Conservation (phyloP, 441 rosid species). For the Adansonia grandidieri region DNA sequence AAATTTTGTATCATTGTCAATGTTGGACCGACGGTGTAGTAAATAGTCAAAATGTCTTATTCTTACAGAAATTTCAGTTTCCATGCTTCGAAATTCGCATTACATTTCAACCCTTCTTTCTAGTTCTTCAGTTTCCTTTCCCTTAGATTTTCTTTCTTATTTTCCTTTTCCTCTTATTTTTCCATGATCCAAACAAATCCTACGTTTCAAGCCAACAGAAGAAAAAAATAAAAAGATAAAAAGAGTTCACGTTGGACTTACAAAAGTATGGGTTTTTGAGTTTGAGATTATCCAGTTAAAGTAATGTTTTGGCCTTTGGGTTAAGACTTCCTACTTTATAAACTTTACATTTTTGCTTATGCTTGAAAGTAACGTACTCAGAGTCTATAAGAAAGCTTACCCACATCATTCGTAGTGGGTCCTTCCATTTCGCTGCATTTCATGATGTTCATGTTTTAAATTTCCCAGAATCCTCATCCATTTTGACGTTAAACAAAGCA, state of each 20-base stretch:
- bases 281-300: neutral
- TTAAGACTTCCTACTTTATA: neutral
- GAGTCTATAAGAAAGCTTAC: too few relatives aligned
- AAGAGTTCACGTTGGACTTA: too few relatives aligned
- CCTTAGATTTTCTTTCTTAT: neutral
- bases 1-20: neutral
- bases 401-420: too few relatives aligned
- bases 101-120: neutral
- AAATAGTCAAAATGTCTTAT: neutral
- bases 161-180: neutral
- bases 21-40: neutral
- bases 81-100: neutral
- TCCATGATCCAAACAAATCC: too few relatives aligned
- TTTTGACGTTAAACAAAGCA: too few relatives aligned
- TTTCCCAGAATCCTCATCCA: too few relatives aligned
- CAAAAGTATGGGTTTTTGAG: neutral
- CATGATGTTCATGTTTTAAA: too few relatives aligned
- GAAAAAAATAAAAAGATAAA: too few relatives aligned
- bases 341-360: neutral
- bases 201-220: too few relatives aligned
- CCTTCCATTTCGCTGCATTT: too few relatives aligned
- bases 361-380: neutral
- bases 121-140: too few relatives aligned
- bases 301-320: neutral
- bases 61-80: neutral